phyloP scores from a whole-genome alignment of 2,329 filamentous ascomycete genomes.

The Aureobasidium vineae region DNA sequence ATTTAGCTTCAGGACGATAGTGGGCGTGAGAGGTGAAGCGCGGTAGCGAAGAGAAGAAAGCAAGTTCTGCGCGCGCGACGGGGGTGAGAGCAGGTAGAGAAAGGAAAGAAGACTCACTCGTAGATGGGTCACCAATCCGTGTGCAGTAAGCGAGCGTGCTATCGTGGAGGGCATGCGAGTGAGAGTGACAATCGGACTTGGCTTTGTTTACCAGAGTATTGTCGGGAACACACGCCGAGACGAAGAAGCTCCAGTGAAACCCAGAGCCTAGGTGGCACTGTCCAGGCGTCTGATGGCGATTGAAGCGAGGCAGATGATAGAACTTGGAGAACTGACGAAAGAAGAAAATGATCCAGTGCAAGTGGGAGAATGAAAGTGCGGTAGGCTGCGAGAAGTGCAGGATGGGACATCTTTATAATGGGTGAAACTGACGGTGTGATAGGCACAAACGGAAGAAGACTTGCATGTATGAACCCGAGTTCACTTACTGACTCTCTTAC shows the following conservation, averaged over 20 bases:
- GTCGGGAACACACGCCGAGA: neutral
- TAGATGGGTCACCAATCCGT: neutral
- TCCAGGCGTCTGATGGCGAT: neutral
- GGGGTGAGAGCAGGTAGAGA: neutral
- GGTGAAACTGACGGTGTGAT: neutral
- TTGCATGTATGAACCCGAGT: neutral
- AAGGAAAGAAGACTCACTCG: neutral
- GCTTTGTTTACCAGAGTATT: neutral
- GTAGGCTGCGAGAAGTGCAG: neutral
- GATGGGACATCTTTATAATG: neutral
- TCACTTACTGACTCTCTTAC: neutral
- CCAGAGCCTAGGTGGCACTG: neutral
- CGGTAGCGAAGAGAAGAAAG: neutral
- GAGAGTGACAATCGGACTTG: neutral
- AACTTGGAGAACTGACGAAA: neutral
- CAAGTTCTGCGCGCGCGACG: neutral
- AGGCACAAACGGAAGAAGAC: constrained; percentile 1
- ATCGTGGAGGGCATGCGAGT: neutral
- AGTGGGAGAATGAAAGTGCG: too few species aligned
- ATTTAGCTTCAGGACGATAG: neutral
- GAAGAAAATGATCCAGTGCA: neutral
- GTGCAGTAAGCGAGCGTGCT: neutral
- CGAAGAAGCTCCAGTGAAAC: neutral
- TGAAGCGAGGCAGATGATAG: neutral
- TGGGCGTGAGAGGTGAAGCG: neutral